Evolutionary conservation across 2,329 filamentous ascomycete species (phyloP), one percentile per base, ranked within the genome.

Genomic region (Diaporthe nobilis): DNA sequence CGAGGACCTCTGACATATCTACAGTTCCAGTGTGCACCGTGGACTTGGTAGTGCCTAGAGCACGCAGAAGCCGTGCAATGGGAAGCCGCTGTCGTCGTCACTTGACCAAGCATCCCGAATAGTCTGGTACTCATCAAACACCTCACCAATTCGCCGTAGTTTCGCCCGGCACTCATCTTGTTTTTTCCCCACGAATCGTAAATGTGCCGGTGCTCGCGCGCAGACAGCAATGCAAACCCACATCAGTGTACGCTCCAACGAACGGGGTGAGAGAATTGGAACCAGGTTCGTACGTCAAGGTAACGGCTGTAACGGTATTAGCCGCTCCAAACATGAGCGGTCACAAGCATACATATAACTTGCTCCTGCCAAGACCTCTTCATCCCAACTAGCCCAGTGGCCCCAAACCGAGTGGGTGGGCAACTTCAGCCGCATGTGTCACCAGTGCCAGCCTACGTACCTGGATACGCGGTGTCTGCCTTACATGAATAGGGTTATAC

Each of bases 301-400:
- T 55, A 20, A 55, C 34, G 65, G 34, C 65, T 70, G 65, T 70
- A 70, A 70, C 65, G n/a, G 42, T 55, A 22, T 28, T 70, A 55
- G n/a, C 65, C n/a, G 47, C 47, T 55, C 65, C 65, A 74, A 74
- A 67, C 72, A 76, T 57, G 31, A 55, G 49, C 67, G 71, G 72
- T 71, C 72, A 58, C 75, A 74, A 72, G 65, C 70, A 28, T 42
- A 70, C 68, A 55, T 42, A 72, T 61, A 53, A 67, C 51, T 12
- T 55, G 51, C 63, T 76, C 58, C 49, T 74, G 57, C 71, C 65
- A 67, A 74, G 75, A 49, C 55, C 44, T n/a, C 34, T 58, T 39
- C 65, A 49, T 65, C 57, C 65, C 65, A 70, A 70, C 1, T 31
- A 31, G 17, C 25, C 49, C 13, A 8, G 1, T 22, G 31, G 31